phyloP scores from a whole-genome alignment of 805 yeast species.

The Dipodascopsis uninucleata region DNA sequence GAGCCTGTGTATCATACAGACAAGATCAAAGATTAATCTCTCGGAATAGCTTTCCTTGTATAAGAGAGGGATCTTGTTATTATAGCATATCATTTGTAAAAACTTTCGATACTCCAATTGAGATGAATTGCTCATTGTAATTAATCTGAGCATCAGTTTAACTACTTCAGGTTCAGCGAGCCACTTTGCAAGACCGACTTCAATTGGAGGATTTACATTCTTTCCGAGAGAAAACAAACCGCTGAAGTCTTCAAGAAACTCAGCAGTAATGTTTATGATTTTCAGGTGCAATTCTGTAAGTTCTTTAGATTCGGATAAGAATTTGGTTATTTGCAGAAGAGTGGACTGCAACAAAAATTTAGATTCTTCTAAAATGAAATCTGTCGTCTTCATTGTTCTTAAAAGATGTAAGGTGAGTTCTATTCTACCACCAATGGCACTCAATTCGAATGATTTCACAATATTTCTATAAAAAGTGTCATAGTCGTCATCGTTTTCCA shows the following conservation, averaged over 20 bases:
- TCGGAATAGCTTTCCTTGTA: not conserved
- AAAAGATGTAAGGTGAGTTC: not conserved
- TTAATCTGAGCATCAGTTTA: constrained; percentile 40
- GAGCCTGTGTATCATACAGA: constrained; percentile 50
- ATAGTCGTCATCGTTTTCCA: constrained; percentile 1
- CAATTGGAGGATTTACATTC: constrained; percentile 34
- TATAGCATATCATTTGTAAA: constrained; percentile 61
- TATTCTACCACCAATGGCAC: not conserved
- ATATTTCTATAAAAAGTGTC: not conserved
- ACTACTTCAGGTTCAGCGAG: constrained; percentile 42
- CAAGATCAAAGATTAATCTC: constrained; percentile 37
- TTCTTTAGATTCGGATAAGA: constrained; percentile 9
- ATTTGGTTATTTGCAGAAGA: constrained; percentile 5
- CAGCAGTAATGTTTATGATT: not conserved
- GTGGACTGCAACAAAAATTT: constrained; percentile 3
- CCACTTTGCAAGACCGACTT: constrained; percentile 44
- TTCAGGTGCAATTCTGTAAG: not conserved
- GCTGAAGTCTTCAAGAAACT: constrained; percentile 3
- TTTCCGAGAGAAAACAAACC: constrained; percentile 3
- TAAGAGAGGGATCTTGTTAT: constrained; percentile 38
- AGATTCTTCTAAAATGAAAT: not conserved
- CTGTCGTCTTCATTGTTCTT: not conserved
- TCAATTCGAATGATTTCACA: too few relatives aligned
- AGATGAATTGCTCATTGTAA: constrained; percentile 18
- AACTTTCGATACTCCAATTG: constrained; percentile 45